Base-by-base conservation (phyloP, 257 asterid species). In the Salvia hispanica region DNA sequence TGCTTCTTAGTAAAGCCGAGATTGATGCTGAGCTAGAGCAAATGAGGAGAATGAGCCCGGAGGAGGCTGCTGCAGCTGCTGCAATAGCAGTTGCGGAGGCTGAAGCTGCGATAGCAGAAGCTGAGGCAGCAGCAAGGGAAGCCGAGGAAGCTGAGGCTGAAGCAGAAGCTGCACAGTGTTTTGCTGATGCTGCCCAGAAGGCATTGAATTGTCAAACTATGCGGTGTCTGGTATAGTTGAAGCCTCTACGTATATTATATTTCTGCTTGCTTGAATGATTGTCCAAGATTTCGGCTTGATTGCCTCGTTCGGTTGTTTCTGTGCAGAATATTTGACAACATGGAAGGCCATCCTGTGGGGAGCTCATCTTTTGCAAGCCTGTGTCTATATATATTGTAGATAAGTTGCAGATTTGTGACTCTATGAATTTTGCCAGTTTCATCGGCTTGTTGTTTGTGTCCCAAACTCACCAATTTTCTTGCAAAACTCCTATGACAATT, bases 111-210 rank as follows among this genome's bases (percentile, higher is more conserved):
- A 78, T 86, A 71, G 95, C 90, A 4, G 96, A 84, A 71, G 98
- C 98, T 66, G 95, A 89, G 74, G 76, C 75, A 9, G 98, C 96
- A 7, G 95, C 89, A 47, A 82, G 78, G 78, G 98, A 87, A 83
- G 98, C 98, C 9, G 96, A 92, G 83, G 92, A 81, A 72, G 96
- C 96, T 0, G 98, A 92, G 72, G 96, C 92, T 0, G 95, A 89
- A 78, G 96, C 96, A 15, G 96, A 87, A 79, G 95, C 94, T 7
- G 91, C 96, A 13, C 82, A 79, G 37, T 86, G 95, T 79, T 88
- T 93, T 82, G 95, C 87, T 71, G 95, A 86, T 63, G 95, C 95
- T 5, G 87, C 94, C 3, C 75, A 68, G 58, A 87, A 81, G 62
- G 91, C 97, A 6, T 57, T 82, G 46, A 81, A 73, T 34, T 83